Percentiles rank a stretch among this genome's conserved stretches.
Conservation (phyloP, 1,284 basidiomycete species). For the Grifola frondosa region DNA sequence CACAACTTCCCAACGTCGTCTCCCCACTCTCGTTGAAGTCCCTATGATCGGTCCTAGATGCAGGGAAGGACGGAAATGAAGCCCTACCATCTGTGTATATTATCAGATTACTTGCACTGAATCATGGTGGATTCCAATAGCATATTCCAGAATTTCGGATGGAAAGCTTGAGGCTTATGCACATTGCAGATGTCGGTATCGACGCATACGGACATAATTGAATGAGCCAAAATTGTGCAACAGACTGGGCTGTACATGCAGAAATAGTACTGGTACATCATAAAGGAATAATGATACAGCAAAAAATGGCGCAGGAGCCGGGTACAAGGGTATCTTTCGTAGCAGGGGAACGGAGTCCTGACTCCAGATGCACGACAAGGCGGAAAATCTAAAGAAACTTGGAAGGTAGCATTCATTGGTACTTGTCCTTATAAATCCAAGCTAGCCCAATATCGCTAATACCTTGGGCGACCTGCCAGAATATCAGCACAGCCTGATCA, state of each 20-base stretch:
- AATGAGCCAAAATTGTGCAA: neutral
- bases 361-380: too few species aligned
- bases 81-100: too few species aligned
- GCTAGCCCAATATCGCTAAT: constrained; percentile 78
- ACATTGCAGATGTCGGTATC: too few species aligned
- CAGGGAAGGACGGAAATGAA: too few species aligned
- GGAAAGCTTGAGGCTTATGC: neutral
- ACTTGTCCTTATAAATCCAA: constrained; percentile 88
- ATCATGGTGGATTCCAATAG: too few species aligned
- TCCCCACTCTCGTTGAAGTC: too few species aligned
- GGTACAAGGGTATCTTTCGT: constrained; percentile 1
- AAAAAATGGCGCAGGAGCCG: constrained; percentile 1
- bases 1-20: too few species aligned
- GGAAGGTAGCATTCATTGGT: constrained; percentile 30
- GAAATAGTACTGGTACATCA: neutral
- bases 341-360: neutral
- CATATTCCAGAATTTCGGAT: neutral
- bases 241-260: neutral
- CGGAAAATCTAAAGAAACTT: neutral
- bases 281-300: constrained; percentile 17
- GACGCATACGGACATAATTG: neutral
- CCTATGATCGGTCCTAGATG: too few species aligned
- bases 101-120: too few species aligned
- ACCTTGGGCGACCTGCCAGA: constrained; percentile 68
- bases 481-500: constrained; percentile 1